Base-by-base conservation (phyloP, 2,329 filamentous ascomycete species). In the Pseudogymnoascus destructans region DNA sequence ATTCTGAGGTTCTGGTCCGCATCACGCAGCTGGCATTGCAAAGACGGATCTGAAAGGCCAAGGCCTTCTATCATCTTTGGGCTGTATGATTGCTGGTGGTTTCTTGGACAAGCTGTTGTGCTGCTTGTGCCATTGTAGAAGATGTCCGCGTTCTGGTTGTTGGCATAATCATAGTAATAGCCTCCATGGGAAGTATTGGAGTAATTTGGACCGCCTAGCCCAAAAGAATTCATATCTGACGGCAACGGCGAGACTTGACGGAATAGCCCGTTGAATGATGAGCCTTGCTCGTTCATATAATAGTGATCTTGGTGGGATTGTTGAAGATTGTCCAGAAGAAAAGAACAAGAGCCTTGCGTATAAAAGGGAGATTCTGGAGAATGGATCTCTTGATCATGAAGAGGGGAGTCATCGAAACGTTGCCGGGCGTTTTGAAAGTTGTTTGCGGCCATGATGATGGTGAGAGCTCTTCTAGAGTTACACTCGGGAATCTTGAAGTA, bases 381-480 rank as follows among this genome's bases (percentile, higher is more conserved):
- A 21, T 25, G 30, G 11, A 36, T 36, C 6, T 36, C 54, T 17
- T 13, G 17, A 36, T 56, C 35, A 38, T 27, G 30, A 15, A 56
- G 54, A 35, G 54, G 35, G 30, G 54, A 56, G 32, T 56, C 54
- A 56, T n/a, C 17, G 46, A 56, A 56, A 56, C 54, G 17, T 36
- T 38, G 54, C n/a, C 46, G 9, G 25, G 15, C 46, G 30, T 38
- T 56, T 56, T 35, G 30, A 56, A 35, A 56, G 19, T 36, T 23
- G 54, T 56, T 56, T 56, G 54, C 19, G 11, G 54, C 17, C 54
- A 56, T 56, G 54, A 9, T 56, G 21, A 56, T 52, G 21, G 11
- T 52, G 46, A 52, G 30, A 19, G 25, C 42, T 52, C n/a, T 19
- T 30, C 25, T 52, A 52, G 46, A 52, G 46, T 52, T 52, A 52